Evolutionary conservation across 2,329 filamentous ascomycete species (phyloP), one percentile per base, ranked within the genome.

Genomic region (Bipolaris victoriae): DNA sequence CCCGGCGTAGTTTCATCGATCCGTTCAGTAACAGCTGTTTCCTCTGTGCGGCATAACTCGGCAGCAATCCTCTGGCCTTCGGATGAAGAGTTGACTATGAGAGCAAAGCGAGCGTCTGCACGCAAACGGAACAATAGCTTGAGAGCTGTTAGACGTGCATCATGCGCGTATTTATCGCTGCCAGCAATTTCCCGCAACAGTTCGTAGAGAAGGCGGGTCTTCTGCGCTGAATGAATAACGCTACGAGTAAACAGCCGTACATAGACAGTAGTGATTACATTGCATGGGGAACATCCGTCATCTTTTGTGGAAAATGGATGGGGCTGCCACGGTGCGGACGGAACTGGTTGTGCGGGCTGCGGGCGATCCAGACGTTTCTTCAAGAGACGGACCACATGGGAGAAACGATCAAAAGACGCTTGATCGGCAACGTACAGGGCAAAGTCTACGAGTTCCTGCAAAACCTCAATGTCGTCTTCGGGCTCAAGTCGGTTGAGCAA

Each of bases 91-190:
- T 87, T 87, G 51, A 97, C 80, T 56, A 89, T 91, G 3, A 97
- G 84, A 43, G 88, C 85, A 63, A 93, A 86, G 9, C 89, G 86
- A 72, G 90, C 91, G 75, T 97, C 92, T 20, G 92, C 91, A 57
- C 93, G 86, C 29, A 97, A 79, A 41, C 93, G 87, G 72, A 96
- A 94, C 2, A 97, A 80, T 41, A 77, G 62, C 51, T 75, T 76
- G 9, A 78, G 64, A 5, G 75, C 72, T 13, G 72, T 72, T 43
- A 78, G 64, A 5, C 76, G 71, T 33, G 76, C 76, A 63, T 78
- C 76, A 41, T 65, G 72, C 11, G 71, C 66, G 54, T 71, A 73
- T 7, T 63, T 62, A 36, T 75, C 66, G 20, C 63, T 64, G 29
- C 68, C 68, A 45, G 75, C 74, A 41, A 77, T 64, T 3, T 69